Evolutionary conservation across 2,329 filamentous ascomycete species (phyloP), one percentile per base, ranked within the genome.

Genomic region (Trichoderma atroviride): DNA sequence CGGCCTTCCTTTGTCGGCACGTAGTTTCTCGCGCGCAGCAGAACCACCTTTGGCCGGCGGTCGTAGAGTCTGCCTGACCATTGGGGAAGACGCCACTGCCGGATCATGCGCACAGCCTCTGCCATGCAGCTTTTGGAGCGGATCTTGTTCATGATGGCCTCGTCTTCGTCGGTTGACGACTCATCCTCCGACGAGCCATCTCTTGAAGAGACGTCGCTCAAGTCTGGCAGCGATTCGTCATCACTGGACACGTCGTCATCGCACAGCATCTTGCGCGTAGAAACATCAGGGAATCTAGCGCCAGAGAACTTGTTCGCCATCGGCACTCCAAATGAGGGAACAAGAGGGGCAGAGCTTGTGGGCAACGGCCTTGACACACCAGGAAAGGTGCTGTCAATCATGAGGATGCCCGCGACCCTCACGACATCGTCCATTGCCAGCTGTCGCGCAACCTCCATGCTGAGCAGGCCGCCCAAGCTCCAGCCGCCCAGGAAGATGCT

Each of bases 401-500:
- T 82, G 69, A 88, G 74, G 58, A 88, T 81, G 16, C 86, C 86
- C 0, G 82, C 71, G 11, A 88, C 79, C 1, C 77, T 77, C 29
- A 86, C 75, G 14, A 72, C 70, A 0, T 71, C 67, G 16, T 82
- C 79, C 9, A 75, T 74, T 19, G 76, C 76, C 9, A 87, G 76
- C 70, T 83, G 76, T 62, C 80, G 77, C 6, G 85, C 81, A 61
- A 87, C 79, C 73, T 88, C 84, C 14, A 88, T 78, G 7, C 84
- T 82, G 19, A 87, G 73, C 55, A 85, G 74, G 0, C 86, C 86
- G 14, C 86, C 86, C 4, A 88, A 74, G 4, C 85, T 87, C 86
- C 86, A 88, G 4, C 86, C 86, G 2, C 86, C 86, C 10, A 88
- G 75, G 5, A 88, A 74, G 52, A 88, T 78, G 29, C 81, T 73